Conservation (phyloP, 179 eudicot species). For the Camellia oleifera region DNA sequence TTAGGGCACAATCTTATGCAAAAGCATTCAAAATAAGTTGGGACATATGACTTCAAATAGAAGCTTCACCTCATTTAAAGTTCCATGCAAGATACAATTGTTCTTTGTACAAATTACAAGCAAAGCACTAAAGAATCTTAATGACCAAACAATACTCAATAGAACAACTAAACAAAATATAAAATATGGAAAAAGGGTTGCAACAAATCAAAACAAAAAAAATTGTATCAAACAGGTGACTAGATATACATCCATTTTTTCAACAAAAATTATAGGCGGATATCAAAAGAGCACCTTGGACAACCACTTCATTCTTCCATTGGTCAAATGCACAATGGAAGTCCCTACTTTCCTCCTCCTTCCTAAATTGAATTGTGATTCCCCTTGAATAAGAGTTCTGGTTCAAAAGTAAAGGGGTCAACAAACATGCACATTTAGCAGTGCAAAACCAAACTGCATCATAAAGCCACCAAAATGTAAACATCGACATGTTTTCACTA, state of each 20-base stretch:
- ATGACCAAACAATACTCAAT: not conserved
- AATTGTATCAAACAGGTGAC: not conserved
- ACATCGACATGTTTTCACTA: not conserved
- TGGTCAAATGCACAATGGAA: constrained; percentile 80
- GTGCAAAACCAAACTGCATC: not conserved
- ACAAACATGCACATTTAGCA: constrained; percentile 1
- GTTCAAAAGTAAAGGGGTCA: constrained; percentile 21
- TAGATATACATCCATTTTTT: not conserved
- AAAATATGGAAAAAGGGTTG: not conserved
- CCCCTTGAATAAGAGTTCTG: constrained; percentile 74
- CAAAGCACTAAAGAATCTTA: not conserved
- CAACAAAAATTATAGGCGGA: not conserved
- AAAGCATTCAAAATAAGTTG: too few relatives aligned
- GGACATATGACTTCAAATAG: too few relatives aligned
- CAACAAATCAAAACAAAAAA: not conserved
- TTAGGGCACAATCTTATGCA: too few relatives aligned
- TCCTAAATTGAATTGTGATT: constrained; percentile 55
- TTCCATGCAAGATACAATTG: too few relatives aligned
- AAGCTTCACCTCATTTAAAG: not conserved
- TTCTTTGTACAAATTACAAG: not conserved
- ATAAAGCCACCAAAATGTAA: not conserved
- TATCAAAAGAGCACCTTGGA: constrained; percentile 54
- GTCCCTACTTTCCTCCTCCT: constrained; percentile 63
- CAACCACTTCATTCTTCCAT: constrained; percentile 59
- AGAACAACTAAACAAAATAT: not conserved